These are phyloP conservation scores for Grigorovia jiainica DNA, from an alignment of 805 yeast species.

Conservation along the genomic window DNA sequence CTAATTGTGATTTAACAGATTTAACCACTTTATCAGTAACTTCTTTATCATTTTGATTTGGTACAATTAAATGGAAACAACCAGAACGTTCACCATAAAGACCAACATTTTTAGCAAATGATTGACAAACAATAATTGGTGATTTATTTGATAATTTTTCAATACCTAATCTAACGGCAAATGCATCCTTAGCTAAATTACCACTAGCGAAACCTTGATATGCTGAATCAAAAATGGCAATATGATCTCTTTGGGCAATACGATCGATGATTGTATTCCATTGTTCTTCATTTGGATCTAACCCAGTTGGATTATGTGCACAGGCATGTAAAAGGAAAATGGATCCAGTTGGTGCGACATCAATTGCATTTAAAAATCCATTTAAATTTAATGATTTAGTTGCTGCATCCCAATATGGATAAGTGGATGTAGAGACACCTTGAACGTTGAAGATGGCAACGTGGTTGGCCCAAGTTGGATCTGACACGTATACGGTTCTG, in stretches of 20 bases:
- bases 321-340: conserved; percentile 83
- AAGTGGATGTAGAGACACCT: conserved; percentile 57
- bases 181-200: conserved; percentile 71
- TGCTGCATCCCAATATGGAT: conserved; percentile 79
- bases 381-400: conserved; percentile 63
- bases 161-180: conserved; percentile 58
- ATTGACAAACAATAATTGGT: conserved; percentile 78
- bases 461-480: conserved; percentile 99
- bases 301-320: conserved; percentile 97
- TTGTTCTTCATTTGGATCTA: conserved; percentile 78
- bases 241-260: conserved; percentile 51
- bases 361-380: conserved; percentile 56
- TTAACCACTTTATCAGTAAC: conserved; percentile 34
- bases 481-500: conserved; percentile 51
- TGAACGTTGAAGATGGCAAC: conserved; percentile 64
- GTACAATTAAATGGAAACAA: conserved; percentile 68
- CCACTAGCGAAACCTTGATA: conserved; percentile 98
- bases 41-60: conserved; percentile 26
- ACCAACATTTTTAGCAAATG: conserved; percentile 94
- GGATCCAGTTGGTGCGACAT: conserved; percentile 64
- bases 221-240: conserved; percentile 86
- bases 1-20: conserved; percentile 68
- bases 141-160: conserved; percentile 34
- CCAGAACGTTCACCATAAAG: conserved; percentile 98
- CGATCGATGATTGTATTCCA: conserved; percentile 67